Conservation (phyloP, 768 basidiomycete genomes). For the Paxillus ammoniavirescens region DNA sequence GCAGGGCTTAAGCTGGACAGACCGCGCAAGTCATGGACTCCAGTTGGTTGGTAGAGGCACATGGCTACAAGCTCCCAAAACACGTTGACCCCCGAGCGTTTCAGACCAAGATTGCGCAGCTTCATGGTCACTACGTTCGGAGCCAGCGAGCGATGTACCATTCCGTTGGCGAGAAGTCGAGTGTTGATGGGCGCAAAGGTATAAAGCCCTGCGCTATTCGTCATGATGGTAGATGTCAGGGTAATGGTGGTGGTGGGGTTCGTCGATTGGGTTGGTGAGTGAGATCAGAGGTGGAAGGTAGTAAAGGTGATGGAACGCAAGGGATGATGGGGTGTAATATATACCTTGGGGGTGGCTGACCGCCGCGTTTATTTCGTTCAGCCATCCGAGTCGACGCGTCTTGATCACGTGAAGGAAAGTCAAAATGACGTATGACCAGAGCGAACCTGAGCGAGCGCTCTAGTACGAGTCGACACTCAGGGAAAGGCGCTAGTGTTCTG, state of each 20-base stretch:
- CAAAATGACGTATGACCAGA: slow-evolving; percentile 11
- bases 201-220: slow-evolving; percentile 27
- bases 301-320: background rate
- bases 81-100: slow-evolving; percentile 17
- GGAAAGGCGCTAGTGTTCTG: no score
- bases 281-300: no score
- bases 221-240: slow-evolving; percentile 10
- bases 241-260: no score
- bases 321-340: background rate
- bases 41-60: slow-evolving; percentile 22
- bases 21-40: slow-evolving; percentile 17
- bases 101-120: slow-evolving; percentile 25
- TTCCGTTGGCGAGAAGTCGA: slow-evolving; percentile 25
- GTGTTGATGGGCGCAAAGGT: slow-evolving; percentile 25
- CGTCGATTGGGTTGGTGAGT: background rate
- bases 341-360: no score
- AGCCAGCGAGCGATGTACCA: slow-evolving; percentile 27
- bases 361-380: no score
- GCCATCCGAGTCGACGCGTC: slow-evolving; percentile 10
- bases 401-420: slow-evolving; percentile 17
- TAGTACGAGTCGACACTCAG: no score
- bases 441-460: background rate
- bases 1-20: slow-evolving; percentile 25
- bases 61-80: slow-evolving; percentile 26
- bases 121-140: slow-evolving; percentile 25